Conservation (phyloP, 371 early-diverging fungal species). For the Actinomortierella wolfii region DNA sequence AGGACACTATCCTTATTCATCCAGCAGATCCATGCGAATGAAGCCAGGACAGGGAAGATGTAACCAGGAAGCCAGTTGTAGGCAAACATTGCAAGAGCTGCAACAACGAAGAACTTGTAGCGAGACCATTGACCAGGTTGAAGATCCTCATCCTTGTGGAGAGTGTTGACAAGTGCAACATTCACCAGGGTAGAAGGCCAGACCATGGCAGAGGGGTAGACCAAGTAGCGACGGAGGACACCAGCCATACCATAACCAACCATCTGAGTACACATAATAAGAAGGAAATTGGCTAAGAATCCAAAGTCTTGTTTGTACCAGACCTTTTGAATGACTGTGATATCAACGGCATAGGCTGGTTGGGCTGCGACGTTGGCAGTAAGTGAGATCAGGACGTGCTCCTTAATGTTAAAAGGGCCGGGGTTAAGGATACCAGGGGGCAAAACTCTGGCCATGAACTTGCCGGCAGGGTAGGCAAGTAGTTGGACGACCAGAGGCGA, state of each 20-base stretch:
- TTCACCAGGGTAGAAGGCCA: conserved; percentile 77
- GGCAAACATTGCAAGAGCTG: conserved; percentile 42
- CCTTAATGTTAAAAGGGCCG: conserved; percentile 76
- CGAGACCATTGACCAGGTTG: conserved; percentile 44
- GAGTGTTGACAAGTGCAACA: conserved; percentile 74
- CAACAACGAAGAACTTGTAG: conserved; percentile 66
- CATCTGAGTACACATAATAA: conserved; percentile 66
- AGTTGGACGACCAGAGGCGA: conserved; percentile 51
- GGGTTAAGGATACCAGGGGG: conserved; percentile 63
- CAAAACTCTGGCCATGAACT: conserved; percentile 51
- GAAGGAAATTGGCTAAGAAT: conserved; percentile 47
- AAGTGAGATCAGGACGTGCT: conserved; percentile 67
- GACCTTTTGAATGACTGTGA: conserved; percentile 57
- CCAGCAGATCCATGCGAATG: conserved; percentile 78
- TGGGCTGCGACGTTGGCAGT: conserved; percentile 51
- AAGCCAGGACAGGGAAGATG: conserved; percentile 66
- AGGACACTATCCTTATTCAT: conserved; percentile 58
- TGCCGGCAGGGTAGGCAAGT: conserved; percentile 57
- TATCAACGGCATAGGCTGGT: conserved; percentile 64
- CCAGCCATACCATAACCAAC: conserved; percentile 87
- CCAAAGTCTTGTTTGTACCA: conserved; percentile 55
- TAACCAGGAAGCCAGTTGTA: conserved; percentile 80
- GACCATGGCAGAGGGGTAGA: conserved; percentile 73
- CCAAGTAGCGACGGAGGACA: conserved; percentile 60
- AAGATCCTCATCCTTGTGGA: conserved; percentile 53